Percentiles rank a stretch among this genome's conserved stretches.
phyloP scores from a whole-genome alignment of 1,139 yeast genomes.

The Hanseniaspora uvarum region DNA sequence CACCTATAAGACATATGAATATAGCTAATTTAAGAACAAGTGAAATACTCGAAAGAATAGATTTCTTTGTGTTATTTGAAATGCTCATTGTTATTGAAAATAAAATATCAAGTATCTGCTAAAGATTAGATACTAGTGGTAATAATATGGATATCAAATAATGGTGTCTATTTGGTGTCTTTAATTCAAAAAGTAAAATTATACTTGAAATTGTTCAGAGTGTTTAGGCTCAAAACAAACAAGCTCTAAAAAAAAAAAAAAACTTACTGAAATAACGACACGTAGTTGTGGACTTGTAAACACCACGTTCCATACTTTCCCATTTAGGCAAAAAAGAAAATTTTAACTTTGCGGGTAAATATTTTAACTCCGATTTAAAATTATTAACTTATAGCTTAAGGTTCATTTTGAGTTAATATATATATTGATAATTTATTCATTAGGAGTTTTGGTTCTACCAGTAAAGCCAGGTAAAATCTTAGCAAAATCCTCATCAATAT shows the following conservation, averaged over 20 bases:
- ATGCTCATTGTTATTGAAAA: not conserved
- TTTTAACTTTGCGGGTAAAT: not conserved
- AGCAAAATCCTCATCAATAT: slow-evolving; percentile 29
- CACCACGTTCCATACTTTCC: not conserved
- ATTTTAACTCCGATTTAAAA: too few relatives aligned
- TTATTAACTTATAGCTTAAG: too few relatives aligned
- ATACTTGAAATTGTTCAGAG: slow-evolving; percentile 1
- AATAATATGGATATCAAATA: not conserved
- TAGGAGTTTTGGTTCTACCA: slow-evolving; percentile 17
- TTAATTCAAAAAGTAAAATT: too few relatives aligned
- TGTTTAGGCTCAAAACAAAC: not conserved
- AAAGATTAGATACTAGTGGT: not conserved
- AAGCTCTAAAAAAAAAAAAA: not conserved
- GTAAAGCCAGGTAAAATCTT: slow-evolving; percentile 26
- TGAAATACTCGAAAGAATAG: slow-evolving; percentile 10
- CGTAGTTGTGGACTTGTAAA: not conserved
- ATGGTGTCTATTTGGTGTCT: not conserved
- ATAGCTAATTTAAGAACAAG: slow-evolving; percentile 50
- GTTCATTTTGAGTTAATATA: not conserved
- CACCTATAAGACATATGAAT: slow-evolving; percentile 67
- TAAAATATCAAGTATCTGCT: not conserved
- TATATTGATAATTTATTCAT: not conserved
- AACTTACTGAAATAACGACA: not conserved
- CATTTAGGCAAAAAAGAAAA: not conserved
- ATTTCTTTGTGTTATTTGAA: slow-evolving; percentile 27